A percentile compares a stretch with the other conserved stretches of the same genome.
Evolutionary conservation across 805 yeast species (phyloP).

Genomic region (Teunomyces aglyptinius): DNA sequence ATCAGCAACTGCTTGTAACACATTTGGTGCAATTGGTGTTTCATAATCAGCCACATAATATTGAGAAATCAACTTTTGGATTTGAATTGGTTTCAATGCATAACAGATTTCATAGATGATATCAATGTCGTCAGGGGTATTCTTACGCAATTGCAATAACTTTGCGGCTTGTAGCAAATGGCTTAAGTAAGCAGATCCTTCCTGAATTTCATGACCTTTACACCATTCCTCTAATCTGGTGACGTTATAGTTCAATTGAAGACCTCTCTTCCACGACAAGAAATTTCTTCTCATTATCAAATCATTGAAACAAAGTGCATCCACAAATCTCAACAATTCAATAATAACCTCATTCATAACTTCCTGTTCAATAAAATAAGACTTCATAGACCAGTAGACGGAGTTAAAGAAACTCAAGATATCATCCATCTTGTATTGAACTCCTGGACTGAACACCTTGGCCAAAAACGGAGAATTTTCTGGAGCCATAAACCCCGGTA

Average conservation of each 20-base stretch:
- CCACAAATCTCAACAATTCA: conserved; percentile 82
- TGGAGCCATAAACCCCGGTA: conserved; percentile 93
- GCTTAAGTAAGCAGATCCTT: conserved; percentile 78
- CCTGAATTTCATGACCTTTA: conserved; percentile 85
- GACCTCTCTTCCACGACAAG: conserved; percentile 95
- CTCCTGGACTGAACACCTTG: conserved; percentile 71
- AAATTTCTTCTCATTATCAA: conserved; percentile 91
- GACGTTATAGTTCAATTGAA: conserved; percentile 93
- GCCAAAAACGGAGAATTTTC: conserved; percentile 79
- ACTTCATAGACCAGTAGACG: conserved; percentile 90
- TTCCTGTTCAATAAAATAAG: conserved; percentile 80
- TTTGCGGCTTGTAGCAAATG: conserved; percentile 93
- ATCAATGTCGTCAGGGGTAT: conserved; percentile 83
- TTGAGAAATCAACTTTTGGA: conserved; percentile 86
- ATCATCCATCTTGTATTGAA: conserved; percentile 90
- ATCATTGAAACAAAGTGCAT: conserved; percentile 93
- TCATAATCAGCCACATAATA: conserved; percentile 94
- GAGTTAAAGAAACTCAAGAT: conserved; percentile 83
- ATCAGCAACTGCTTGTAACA: conserved; percentile 77
- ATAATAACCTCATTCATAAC: conserved; percentile 81
- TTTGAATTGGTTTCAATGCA: conserved; percentile 90
- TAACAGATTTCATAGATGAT: conserved; percentile 93
- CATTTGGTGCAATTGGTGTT: conserved; percentile 81
- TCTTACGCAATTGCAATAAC: conserved; percentile 86
- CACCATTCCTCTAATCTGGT: conserved; percentile 99